Evolutionary conservation across 768 basidiomycete species (phyloP).

Genomic region (Tricholoma saponaceum): DNA sequence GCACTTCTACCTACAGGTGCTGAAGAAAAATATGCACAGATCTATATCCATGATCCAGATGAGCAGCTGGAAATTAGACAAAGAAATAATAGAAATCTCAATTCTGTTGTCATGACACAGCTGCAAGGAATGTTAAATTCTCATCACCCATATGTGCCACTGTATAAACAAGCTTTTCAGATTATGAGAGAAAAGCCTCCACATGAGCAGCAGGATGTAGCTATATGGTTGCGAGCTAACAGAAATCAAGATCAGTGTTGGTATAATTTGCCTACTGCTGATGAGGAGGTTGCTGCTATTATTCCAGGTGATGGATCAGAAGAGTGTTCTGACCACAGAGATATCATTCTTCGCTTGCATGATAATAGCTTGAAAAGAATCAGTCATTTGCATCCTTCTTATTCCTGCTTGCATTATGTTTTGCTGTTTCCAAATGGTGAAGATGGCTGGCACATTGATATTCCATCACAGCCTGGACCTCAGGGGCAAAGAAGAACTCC

Average conservation of each 20-base stretch:
- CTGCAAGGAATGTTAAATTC: slow-evolving; percentile 3
- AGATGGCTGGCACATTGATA: slow-evolving; percentile 31
- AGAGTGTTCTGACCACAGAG: slow-evolving; percentile 11
- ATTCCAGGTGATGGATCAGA: slow-evolving; percentile 25
- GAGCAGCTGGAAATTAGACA: slow-evolving; percentile 13
- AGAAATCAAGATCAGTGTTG: slow-evolving; percentile 22
- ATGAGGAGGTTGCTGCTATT: slow-evolving; percentile 34
- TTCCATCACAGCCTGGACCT: slow-evolving; percentile 8
- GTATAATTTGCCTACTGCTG: slow-evolving; percentile 36
- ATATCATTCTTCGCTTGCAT: slow-evolving; percentile 25
- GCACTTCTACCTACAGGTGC: slow-evolving; percentile 20
- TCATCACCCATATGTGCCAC: slow-evolving; percentile 12
- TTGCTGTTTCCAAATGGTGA: slow-evolving; percentile 27
- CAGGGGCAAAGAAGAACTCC: slow-evolving; percentile 3
- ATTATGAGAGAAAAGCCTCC: slow-evolving; percentile 10
- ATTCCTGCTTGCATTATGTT: slow-evolving; percentile 26
- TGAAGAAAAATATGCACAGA: slow-evolving; percentile 20
- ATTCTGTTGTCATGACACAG: slow-evolving; percentile 4
- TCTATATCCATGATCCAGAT: slow-evolving; percentile 31
- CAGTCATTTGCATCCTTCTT: slow-evolving; percentile 28
- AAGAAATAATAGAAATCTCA: slow-evolving; percentile 1
- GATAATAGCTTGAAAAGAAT: slow-evolving; percentile 22
- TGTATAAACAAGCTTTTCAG: slow-evolving; percentile 20
- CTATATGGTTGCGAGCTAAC: background rate
- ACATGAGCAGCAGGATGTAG: slow-evolving; percentile 8